These are phyloP conservation scores for Phalaenopsis aphrodite DNA, from an alignment of 106 monocot species.

Conservation along the genomic window DNA sequence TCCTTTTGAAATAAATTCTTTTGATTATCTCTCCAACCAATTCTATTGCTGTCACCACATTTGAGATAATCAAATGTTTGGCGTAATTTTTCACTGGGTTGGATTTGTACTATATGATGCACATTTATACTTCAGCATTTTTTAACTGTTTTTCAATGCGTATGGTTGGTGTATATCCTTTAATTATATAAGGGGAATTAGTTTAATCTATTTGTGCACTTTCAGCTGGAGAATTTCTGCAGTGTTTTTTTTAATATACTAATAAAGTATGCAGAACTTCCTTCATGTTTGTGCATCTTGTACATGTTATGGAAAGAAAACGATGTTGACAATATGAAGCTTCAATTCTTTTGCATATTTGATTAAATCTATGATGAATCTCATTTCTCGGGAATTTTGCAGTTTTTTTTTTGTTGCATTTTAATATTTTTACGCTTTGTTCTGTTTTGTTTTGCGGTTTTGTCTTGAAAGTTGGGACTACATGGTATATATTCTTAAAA, in stretches of 20 bases:
- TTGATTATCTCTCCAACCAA: background rate
- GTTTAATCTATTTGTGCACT: background rate
- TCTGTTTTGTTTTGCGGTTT: background rate
- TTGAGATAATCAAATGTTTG: background rate
- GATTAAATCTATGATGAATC: background rate
- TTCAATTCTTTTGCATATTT: background rate
- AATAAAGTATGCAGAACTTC: background rate
- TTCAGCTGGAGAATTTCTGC: background rate
- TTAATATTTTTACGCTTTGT: background rate
- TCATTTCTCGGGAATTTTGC: background rate
- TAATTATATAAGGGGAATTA: background rate
- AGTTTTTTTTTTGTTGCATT: background rate
- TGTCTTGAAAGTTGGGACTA: background rate
- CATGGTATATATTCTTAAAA: background rate
- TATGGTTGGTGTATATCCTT: background rate
- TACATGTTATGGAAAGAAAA: background rate
- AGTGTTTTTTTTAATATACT: background rate
- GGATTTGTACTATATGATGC: conserved; percentile 1
- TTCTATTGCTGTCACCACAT: background rate
- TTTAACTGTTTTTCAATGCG: background rate
- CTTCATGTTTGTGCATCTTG: background rate
- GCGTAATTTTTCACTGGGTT: background rate
- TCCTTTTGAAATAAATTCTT: background rate
- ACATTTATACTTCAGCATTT: background rate
- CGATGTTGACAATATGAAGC: background rate